Percentiles rank a stretch among this genome's conserved stretches.
phyloP scores from a whole-genome alignment of 192 early-diverging fungal species.

The Spinellus fusiger region DNA sequence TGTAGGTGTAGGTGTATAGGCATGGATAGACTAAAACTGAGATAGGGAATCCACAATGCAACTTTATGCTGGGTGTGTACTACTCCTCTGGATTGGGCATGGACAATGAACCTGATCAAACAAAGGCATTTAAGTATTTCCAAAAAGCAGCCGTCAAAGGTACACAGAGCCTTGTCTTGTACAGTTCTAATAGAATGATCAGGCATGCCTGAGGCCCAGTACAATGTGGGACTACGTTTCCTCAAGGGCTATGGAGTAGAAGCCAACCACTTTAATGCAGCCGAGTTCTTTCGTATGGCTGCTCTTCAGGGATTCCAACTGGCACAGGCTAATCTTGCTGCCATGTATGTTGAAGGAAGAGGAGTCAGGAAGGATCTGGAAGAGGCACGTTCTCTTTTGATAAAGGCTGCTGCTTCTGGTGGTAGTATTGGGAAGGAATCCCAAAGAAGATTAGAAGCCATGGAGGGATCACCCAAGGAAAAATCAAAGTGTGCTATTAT shows the following conservation, averaged over 20 bases:
- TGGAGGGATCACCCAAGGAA: constrained; percentile 3
- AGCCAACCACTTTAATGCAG: constrained; percentile 37
- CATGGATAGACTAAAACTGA: too few species aligned
- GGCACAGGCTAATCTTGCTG: constrained; percentile 41
- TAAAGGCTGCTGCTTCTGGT: constrained; percentile 25
- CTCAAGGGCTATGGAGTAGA: constrained; percentile 39
- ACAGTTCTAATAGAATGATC: not conserved
- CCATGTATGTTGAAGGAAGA: constrained; percentile 30
- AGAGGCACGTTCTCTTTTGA: constrained; percentile 17
- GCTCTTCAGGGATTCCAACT: constrained; percentile 40
- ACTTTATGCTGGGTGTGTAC: constrained; percentile 34
- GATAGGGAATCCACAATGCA: constrained; percentile 26
- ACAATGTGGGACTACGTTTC: constrained; percentile 41
- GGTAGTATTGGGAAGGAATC: constrained; percentile 29
- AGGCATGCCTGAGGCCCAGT: constrained; percentile 46
- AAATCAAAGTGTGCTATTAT: constrained; percentile 21
- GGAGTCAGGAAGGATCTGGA: constrained; percentile 28
- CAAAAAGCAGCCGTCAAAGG: constrained; percentile 45
- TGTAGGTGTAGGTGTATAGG: not conserved
- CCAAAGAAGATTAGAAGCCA: constrained; percentile 10
- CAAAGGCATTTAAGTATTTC: constrained; percentile 42
- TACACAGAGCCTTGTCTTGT: not conserved
- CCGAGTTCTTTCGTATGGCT: constrained; percentile 47
- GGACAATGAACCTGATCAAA: constrained; percentile 15
- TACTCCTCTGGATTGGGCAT: constrained; percentile 14